A percentile compares a stretch with the other conserved stretches of the same genome.
These are phyloP conservation scores for Cryphonectria radicalis DNA, from an alignment of 2,329 filamentous ascomycete species.

Conservation along the genomic window DNA sequence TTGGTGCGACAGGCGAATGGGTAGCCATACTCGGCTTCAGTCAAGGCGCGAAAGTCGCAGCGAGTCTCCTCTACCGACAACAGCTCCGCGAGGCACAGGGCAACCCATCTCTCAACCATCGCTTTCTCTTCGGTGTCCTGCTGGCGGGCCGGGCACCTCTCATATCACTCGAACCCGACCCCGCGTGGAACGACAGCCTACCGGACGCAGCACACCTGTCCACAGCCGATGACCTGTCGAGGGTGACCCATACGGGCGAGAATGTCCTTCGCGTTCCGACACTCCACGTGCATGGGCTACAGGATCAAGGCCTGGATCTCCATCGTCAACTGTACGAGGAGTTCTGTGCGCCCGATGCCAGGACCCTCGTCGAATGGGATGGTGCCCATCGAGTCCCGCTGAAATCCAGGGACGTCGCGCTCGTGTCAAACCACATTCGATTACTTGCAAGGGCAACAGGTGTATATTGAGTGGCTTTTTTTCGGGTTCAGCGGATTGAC, in stretches of 20 bases:
- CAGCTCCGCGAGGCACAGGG: slow-evolving; percentile 48
- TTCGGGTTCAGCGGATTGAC: no score
- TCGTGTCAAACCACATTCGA: slow-evolving; percentile 45
- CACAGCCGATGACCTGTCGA: slow-evolving; percentile 14
- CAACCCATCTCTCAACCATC: slow-evolving; percentile 8
- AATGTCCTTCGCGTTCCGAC: slow-evolving; percentile 52
- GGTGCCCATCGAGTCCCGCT: slow-evolving; percentile 73
- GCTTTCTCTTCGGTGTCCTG: slow-evolving; percentile 37
- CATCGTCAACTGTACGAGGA: slow-evolving; percentile 60
- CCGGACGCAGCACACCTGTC: slow-evolving; percentile 11
- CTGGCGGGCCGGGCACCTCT: slow-evolving; percentile 40
- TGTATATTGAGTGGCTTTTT: slow-evolving; percentile 1
- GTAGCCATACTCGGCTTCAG: slow-evolving; percentile 59
- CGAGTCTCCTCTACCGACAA: slow-evolving; percentile 63
- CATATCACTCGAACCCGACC: slow-evolving; percentile 11
- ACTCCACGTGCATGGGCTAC: slow-evolving; percentile 69
- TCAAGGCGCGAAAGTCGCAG: slow-evolving; percentile 66
- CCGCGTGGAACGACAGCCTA: slow-evolving; percentile 6
- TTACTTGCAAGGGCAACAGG: slow-evolving; percentile 14
- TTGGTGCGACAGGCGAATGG: background rate
- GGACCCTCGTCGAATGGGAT: slow-evolving; percentile 71
- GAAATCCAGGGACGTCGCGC: slow-evolving; percentile 66
- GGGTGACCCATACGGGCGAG: slow-evolving; percentile 11
- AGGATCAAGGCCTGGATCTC: slow-evolving; percentile 62
- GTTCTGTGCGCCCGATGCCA: slow-evolving; percentile 61